Conservation (phyloP, 805 yeast genomes). For the Ogataea sp. region DNA sequence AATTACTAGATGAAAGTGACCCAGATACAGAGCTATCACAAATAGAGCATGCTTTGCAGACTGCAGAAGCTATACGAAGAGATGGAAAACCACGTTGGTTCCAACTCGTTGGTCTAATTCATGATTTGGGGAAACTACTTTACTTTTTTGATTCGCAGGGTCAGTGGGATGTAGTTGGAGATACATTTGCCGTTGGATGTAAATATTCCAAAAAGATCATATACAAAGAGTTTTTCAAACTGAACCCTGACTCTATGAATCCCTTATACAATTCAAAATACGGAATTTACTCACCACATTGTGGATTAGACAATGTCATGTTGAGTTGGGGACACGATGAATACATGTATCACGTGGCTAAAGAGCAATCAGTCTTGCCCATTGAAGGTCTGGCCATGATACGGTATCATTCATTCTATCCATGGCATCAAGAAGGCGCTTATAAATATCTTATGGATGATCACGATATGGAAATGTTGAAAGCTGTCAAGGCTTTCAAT, state of each 20-base stretch:
- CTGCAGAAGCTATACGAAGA: conserved; percentile 64
- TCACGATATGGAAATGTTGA: conserved; percentile 50
- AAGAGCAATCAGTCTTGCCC: conserved; percentile 54
- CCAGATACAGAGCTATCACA: conserved; percentile 72
- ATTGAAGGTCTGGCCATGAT: conserved; percentile 67
- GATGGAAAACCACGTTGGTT: conserved; percentile 71
- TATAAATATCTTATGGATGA: conserved; percentile 57
- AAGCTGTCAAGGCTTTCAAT: conserved; percentile 59
- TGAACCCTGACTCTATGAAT: conserved; percentile 52
- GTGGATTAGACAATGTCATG: conserved; percentile 66
- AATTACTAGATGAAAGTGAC: conserved; percentile 61
- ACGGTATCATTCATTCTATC: conserved; percentile 67
- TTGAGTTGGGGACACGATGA: conserved; percentile 77
- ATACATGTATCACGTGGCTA: conserved; percentile 67
- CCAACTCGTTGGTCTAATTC: conserved; percentile 65
- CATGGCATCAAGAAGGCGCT: conserved; percentile 69
- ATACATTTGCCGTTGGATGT: conserved; percentile 72
- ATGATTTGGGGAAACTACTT: conserved; percentile 61
- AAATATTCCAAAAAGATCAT: conserved; percentile 51
- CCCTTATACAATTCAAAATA: conserved; percentile 59
- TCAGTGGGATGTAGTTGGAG: conserved; percentile 79
- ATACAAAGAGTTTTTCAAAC: conserved; percentile 49
- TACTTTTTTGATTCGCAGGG: conserved; percentile 67
- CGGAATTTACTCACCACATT: conserved; percentile 56
- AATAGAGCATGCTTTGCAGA: conserved; percentile 68